A percentile compares a stretch with the other conserved stretches of the same genome.
These are phyloP conservation scores for Phlebiopsis gigantea DNA, from an alignment of 768 basidiomycete species.

Conservation along the genomic window DNA sequence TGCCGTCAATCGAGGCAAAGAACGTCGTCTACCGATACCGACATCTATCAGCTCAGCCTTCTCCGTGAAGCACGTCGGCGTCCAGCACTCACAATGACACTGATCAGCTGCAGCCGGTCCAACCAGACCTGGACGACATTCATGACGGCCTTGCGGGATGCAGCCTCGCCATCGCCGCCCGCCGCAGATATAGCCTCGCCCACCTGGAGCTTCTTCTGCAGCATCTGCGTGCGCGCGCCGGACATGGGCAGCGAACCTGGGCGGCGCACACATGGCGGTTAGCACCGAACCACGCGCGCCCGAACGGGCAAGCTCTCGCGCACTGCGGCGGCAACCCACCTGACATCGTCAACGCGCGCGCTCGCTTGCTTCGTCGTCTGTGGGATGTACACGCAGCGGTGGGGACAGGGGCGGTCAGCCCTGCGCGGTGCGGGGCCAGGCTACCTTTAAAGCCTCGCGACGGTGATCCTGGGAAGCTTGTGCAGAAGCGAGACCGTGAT, in stretches of 20 bases:
- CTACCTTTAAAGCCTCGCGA: not conserved
- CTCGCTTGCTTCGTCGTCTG: not conserved
- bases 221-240: not conserved
- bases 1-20: constrained; percentile 45
- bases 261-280: no score
- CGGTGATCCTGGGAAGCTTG: not conserved
- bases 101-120: constrained; percentile 53
- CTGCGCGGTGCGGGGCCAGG: no score
- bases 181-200: not conserved
- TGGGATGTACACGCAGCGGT: not conserved
- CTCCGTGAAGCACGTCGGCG: no score
- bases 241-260: constrained; percentile 7
- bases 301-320: not conserved
- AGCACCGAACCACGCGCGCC: not conserved
- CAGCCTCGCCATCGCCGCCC: constrained; percentile 33
- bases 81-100: constrained; percentile 42
- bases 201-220: not conserved
- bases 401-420: not conserved
- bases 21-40: constrained; percentile 42
- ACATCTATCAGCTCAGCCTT: not conserved
- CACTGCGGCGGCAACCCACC: not conserved
- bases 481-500: not conserved
- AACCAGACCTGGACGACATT: constrained; percentile 52
- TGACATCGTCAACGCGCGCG: no score
- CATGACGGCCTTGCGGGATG: constrained; percentile 36